Conservation (phyloP, 2,329 filamentous ascomycete species). For the Colletotrichum endophyticum region DNA sequence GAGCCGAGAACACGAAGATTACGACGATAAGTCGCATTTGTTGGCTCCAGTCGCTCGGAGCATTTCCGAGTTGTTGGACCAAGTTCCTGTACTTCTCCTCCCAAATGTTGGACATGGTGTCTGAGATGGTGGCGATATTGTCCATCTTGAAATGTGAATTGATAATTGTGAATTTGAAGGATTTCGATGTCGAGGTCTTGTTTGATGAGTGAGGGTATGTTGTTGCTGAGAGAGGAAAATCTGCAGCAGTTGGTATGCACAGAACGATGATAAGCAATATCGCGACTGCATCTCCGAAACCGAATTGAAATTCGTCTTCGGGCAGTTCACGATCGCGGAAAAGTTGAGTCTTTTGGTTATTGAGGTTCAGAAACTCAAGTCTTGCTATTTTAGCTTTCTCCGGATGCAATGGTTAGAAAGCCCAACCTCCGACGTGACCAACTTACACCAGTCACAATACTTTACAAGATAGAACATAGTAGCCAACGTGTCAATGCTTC, state of each 20-base stretch:
- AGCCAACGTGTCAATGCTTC: background rate
- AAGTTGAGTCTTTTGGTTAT: background rate
- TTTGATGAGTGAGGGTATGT: background rate
- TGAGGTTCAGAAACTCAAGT: background rate
- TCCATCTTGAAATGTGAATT: background rate
- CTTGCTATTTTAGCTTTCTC: background rate
- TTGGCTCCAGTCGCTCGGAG: background rate
- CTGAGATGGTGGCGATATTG: background rate
- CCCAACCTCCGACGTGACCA: background rate
- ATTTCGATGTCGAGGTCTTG: background rate
- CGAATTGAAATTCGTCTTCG: accelerated
- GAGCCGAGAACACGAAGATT: background rate
- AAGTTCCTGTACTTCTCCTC: background rate
- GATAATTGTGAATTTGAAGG: background rate
- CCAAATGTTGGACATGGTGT: background rate
- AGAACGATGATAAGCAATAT: background rate
- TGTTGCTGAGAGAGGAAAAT: background rate
- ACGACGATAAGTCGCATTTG: background rate
- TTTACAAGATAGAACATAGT: background rate
- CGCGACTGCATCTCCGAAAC: background rate
- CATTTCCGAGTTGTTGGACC: background rate
- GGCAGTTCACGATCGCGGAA: background rate
- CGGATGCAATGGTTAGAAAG: background rate
- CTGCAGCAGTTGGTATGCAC: background rate
- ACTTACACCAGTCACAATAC: background rate